Base-by-base conservation (phyloP, 257 asterid genomes). In the Eucommia ulmoides region DNA sequence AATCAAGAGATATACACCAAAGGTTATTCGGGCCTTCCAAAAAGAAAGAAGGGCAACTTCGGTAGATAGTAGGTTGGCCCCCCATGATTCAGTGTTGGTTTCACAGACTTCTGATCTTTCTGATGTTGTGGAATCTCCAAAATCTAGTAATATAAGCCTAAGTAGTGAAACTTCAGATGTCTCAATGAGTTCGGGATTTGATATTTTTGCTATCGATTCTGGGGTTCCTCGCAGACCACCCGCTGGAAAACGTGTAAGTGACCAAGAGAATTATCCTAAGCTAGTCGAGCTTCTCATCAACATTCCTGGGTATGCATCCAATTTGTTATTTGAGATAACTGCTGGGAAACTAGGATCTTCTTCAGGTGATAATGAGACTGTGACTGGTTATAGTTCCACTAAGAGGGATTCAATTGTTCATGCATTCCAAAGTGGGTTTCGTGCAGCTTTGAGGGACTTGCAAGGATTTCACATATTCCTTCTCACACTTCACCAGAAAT, bases 171-270 rank as follows among this genome's bases (percentile, higher is more conserved):
- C 68, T 47, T 65, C 78, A 50, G 65, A 53, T 44, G 94, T 70
- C 38, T 25, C 85, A 3, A 53, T 52, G 19, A 49, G 63, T 59
- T 47, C 68, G 20, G 79, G 80, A 68, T 68, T 68, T 54, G 84
- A 77, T 55, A 73, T 86, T 51, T 92, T 91, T 67, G 96, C 93
- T 16, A 91, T 91, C 71, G 99, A 91, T 63, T 86, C 95, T 20
- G 96, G 84, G 61, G 99, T 91, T 20, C 96, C 99, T 48, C 95
- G 99, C 46, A 79, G 89, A 66, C 99, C 99, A n/a, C 99, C 99
- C 42, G 96, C 99, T 19, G 95, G 93, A 49, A 91, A 91, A 60
- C 95, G 95, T 42, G 74, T 82, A 63, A 81, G 65, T 66, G 99
- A 91, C 68, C 94, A 86, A 51, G 86, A 62, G 59, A 81, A 73